Evolutionary conservation across 352 stramenopile species (phyloP).

Genomic region (Phytophthora ohioensis): DNA sequence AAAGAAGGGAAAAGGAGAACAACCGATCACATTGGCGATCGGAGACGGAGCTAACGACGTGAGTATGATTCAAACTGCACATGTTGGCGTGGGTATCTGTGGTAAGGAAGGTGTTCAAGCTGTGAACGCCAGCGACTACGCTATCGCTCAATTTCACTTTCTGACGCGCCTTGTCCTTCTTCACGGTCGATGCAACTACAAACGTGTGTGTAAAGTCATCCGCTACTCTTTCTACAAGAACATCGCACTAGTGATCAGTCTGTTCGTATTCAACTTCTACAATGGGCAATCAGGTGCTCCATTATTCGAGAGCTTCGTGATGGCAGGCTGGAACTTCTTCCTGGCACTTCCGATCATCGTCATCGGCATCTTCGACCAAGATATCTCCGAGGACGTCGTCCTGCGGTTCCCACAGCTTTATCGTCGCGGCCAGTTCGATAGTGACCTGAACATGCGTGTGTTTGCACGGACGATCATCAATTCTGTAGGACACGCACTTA

Average conservation of each 20-base stretch:
- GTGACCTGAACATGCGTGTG: conserved; percentile 67
- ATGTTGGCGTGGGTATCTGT: conserved; percentile 98
- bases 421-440: conserved; percentile 51
- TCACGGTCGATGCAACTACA: conserved; percentile 98
- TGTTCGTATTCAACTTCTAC: conserved; percentile 94
- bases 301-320: conserved; percentile 84
- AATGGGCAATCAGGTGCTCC: conserved; percentile 91
- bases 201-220: conserved; percentile 94
- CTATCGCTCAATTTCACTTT: conserved; percentile 97
- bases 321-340: conserved; percentile 89
- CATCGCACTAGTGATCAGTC: conserved; percentile 93
- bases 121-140: conserved; percentile 95
- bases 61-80: conserved; percentile 98
- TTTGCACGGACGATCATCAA: conserved; percentile 68
- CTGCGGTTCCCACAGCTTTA: conserved; percentile 69
- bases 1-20: conserved; percentile 24
- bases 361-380: conserved; percentile 80
- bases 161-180: conserved; percentile 94
- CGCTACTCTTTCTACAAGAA: conserved; percentile 99
- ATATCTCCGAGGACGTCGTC: conserved; percentile 60
- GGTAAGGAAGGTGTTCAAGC: conserved; percentile 98
- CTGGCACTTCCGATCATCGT: conserved; percentile 91
- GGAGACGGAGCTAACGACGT: conserved; percentile 99
- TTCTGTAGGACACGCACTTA: conserved; percentile 56
- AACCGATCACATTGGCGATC: conserved; percentile 94